Base-by-base conservation (phyloP, 164 flowering plant genomes). In the Hamamelis virginiana region DNA sequence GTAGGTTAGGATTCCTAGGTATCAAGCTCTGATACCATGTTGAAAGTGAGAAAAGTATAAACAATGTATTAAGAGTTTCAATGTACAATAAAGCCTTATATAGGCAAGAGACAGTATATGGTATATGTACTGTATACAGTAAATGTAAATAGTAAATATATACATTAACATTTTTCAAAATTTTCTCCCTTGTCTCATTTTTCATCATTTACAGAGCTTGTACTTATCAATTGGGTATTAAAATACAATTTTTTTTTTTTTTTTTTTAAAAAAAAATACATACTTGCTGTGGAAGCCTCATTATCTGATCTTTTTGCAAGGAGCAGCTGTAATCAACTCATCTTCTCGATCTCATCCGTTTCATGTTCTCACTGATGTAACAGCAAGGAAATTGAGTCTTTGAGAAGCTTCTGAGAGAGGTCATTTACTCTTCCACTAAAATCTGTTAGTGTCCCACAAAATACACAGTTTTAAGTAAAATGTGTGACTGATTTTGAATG, bases 261-360 rank as follows among this genome's bases (percentile, higher is more conserved):
- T n/a, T n/a, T n/a, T n/a, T n/a, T n/a, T 6, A 18, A 18, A 19
- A 52, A 8, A 52, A 18, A 19, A 52, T 19, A 6, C 19, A 11
- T 3, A 22, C 4, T 8, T 19, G 8, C 16, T 19, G 58, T 26
- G 33, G 63, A 59, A 33, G 43, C 46, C 1, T 18, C 51, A 23
- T 75, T 56, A 76, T 82, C 75, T 72, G n/a, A 62, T 65, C 53
- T 72, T 79, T 65, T 83, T 83, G 65, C 69, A 48, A 63, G 75
- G 63, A 45, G 78, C 50, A 11, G 76, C 48, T n/a, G 67, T 14
- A 19, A 76, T 26, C 46, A 68, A 62, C 41, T 77, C 87, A 43
- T 78, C 82, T 67, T 77, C 81, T 67, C n/a, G n/a, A n/a, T n/a
- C 86, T 75, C 69, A 53, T 62, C 61, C 84, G 64, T 64, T 83